Percentiles rank a stretch among this genome's conserved stretches.
phyloP scores from a whole-genome alignment of 2,329 filamentous ascomycete genomes.

The Beauveria rudraprayagi region DNA sequence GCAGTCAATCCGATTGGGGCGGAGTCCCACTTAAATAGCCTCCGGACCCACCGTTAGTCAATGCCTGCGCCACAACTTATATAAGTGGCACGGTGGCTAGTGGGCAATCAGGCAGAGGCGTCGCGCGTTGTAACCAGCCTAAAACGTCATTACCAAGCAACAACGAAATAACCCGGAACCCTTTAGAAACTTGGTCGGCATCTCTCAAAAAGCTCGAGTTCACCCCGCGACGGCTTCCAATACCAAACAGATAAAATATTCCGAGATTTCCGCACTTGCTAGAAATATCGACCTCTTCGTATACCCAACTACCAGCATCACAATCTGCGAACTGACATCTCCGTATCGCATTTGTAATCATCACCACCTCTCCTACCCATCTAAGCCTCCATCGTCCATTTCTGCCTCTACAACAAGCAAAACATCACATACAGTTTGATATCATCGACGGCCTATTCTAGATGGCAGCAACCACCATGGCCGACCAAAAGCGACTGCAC shows the following conservation, averaged over 20 bases:
- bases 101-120: too few species aligned
- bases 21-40: too few species aligned
- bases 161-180: conserved; percentile 5
- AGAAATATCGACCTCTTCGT: too few species aligned
- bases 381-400: not conserved
- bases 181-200: not conserved
- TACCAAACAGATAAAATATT: not conserved
- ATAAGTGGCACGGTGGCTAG: too few species aligned
- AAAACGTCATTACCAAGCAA: conserved; percentile 18
- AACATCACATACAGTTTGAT: too few species aligned
- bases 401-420: not conserved
- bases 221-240: not conserved
- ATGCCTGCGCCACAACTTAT: too few species aligned
- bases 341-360: conserved; percentile 6
- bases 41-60: too few species aligned
- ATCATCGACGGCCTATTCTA: not conserved
- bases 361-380: not conserved
- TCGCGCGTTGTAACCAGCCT: not conserved
- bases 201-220: not conserved
- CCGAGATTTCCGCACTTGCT: too few species aligned
- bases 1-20: too few species aligned
- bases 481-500: not conserved
- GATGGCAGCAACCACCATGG: conserved; percentile 8
- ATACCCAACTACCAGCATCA: not conserved
- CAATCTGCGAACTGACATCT: not conserved